A percentile compares a stretch with the other conserved stretches of the same genome.
These are phyloP conservation scores for Trichocladium antarcticum DNA, from an alignment of 495 filamentous ascomycete genomes.

Conservation along the genomic window DNA sequence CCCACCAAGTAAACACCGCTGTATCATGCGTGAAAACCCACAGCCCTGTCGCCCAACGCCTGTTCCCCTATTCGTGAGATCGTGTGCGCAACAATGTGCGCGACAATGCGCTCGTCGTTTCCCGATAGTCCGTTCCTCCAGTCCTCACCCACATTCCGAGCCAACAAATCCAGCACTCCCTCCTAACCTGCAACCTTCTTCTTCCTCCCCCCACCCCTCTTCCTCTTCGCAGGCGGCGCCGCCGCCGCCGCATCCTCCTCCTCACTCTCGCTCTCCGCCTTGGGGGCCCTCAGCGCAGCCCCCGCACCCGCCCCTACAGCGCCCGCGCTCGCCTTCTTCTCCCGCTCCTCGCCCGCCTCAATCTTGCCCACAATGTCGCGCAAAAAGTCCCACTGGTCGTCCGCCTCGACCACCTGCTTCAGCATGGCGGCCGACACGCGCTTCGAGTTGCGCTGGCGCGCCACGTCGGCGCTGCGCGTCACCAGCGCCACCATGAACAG, in stretches of 20 bases:
- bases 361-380: constrained; percentile 83
- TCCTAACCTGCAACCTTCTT: constrained; percentile 27
- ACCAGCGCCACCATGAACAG: constrained; percentile 95
- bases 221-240: no score
- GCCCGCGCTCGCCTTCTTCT: constrained; percentile 27
- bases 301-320: constrained; percentile 13
- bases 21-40: neutral
- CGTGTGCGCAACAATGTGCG: neutral
- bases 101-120: neutral
- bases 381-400: constrained; percentile 88
- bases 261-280: constrained; percentile 36
- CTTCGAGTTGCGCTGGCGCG: constrained; percentile 70
- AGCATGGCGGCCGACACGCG: constrained; percentile 82
- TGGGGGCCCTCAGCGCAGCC: constrained; percentile 11
- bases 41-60: neutral
- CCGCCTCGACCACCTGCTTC: constrained; percentile 74
- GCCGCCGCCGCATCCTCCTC: constrained; percentile 29
- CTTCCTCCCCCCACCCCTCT: constrained; percentile 27
- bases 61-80: neutral
- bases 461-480: constrained; percentile 72
- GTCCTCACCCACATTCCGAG: neutral
- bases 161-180: neutral
- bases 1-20: neutral
- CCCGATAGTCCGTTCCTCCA: neutral
- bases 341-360: constrained; percentile 54